phyloP scores from a whole-genome alignment of 2,329 filamentous ascomycete genomes.

The Colletotrichum sojae region DNA sequence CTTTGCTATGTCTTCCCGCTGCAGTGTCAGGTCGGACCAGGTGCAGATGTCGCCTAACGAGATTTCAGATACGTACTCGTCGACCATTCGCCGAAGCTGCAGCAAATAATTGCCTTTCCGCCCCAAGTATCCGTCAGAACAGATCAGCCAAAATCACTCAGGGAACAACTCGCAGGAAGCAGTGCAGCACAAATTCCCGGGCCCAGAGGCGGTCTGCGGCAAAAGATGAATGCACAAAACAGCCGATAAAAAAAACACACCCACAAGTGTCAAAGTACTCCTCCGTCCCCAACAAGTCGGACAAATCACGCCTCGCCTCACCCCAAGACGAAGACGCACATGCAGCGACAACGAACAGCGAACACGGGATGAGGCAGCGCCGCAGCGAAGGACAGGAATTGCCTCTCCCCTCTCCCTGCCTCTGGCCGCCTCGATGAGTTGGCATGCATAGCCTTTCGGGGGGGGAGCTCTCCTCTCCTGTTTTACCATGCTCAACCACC shows the following conservation, averaged over 20 bases:
- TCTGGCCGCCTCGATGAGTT: constrained; percentile 37
- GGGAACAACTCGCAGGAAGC: neutral
- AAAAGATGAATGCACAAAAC: neutral
- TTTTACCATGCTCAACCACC: constrained; percentile 26
- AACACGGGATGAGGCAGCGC: constrained; percentile 18
- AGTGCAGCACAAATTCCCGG: neutral
- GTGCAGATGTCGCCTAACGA: constrained; percentile 19
- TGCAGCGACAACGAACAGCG: constrained; percentile 24
- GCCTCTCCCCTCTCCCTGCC: constrained; percentile 23
- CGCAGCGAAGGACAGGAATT: constrained; percentile 4
- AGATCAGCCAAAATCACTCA: neutral
- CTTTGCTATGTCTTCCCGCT: constrained; percentile 2
- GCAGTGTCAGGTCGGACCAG: constrained; percentile 21
- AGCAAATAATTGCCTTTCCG: constrained; percentile 6
- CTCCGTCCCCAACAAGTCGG: constrained; percentile 28
- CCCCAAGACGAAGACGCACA: constrained; percentile 5
- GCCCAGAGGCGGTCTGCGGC: constrained; percentile 23
- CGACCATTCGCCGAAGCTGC: constrained; percentile 27
- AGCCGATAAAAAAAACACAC: no score
- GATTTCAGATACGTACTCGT: constrained; percentile 11
- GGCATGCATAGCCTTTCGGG: constrained; percentile 40
- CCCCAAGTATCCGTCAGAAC: neutral
- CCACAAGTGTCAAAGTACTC: no score
- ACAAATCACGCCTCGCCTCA: constrained; percentile 34
- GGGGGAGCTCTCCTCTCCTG: constrained; percentile 5